These are phyloP conservation scores for Botrytis tulipae DNA, from an alignment of 2,329 filamentous ascomycete genomes.

Conservation along the genomic window DNA sequence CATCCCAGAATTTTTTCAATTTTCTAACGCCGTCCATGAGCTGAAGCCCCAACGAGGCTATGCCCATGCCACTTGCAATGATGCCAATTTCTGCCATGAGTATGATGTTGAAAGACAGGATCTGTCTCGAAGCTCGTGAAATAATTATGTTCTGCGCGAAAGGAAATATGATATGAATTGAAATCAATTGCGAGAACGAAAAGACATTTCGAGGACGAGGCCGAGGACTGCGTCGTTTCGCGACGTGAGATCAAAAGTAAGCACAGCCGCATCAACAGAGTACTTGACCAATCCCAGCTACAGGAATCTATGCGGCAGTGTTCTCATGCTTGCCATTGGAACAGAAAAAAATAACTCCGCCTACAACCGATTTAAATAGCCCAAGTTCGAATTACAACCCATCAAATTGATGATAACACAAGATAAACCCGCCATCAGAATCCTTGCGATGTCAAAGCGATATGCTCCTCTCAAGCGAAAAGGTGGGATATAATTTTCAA, in stretches of 20 bases:
- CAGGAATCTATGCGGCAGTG: background rate
- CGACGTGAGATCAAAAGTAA: background rate
- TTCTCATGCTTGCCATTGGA: background rate
- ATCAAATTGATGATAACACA: background rate
- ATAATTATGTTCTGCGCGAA: background rate
- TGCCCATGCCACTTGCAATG: background rate
- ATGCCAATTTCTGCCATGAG: background rate
- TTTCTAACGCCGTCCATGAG: background rate
- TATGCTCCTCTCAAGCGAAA: background rate
- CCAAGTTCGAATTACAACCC: background rate
- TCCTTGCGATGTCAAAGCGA: background rate
- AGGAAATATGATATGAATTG: background rate
- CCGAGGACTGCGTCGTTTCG: background rate
- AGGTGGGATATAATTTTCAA: no score
- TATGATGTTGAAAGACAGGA: background rate
- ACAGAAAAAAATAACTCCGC: background rate
- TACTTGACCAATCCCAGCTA: background rate
- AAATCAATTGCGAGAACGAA: background rate
- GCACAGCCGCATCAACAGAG: background rate
- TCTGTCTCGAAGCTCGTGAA: background rate
- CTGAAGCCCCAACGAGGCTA: background rate
- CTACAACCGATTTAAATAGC: background rate
- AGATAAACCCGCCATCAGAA: background rate
- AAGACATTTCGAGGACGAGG: background rate
- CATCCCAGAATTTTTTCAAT: constrained; percentile 4